A percentile compares a stretch with the other conserved stretches of the same genome.
These are phyloP conservation scores for Boehmeria nivea DNA, from an alignment of 306 rosid species.

Conservation along the genomic window DNA sequence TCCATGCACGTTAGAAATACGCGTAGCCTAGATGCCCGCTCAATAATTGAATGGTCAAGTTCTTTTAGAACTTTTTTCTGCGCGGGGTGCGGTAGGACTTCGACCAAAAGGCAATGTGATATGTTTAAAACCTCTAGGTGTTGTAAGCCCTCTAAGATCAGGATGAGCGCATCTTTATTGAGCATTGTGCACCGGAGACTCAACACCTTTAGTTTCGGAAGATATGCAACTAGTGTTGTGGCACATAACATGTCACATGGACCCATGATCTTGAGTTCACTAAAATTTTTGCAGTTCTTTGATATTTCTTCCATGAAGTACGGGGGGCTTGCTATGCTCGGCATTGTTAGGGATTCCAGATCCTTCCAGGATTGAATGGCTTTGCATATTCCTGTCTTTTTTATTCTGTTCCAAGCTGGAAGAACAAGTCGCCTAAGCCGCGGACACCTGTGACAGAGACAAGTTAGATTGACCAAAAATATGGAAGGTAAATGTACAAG, in stretches of 20 bases:
- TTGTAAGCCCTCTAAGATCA: slow-evolving; percentile 40
- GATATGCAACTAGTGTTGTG: slow-evolving; percentile 32
- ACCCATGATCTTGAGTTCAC: slow-evolving; percentile 78
- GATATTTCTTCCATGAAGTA: slow-evolving; percentile 62
- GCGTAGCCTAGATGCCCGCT: slow-evolving; percentile 57
- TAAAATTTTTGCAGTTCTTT: slow-evolving; percentile 51
- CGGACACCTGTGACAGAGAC: slow-evolving; percentile 47
- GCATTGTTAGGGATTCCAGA: slow-evolving; percentile 75
- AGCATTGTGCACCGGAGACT: slow-evolving; percentile 65
- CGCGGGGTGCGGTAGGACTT: slow-evolving; percentile 38
- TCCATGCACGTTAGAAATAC: slow-evolving; percentile 59
- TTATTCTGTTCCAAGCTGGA: slow-evolving; percentile 85
- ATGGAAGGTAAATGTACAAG: too few relatives aligned
- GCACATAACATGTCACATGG: slow-evolving; percentile 56
- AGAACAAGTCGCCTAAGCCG: slow-evolving; percentile 52
- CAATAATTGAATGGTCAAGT: slow-evolving; percentile 38
- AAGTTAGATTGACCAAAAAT: too few relatives aligned
- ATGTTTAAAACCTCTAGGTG: slow-evolving; percentile 69
- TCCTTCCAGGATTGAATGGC: slow-evolving; percentile 63
- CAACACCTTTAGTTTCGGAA: slow-evolving; percentile 60
- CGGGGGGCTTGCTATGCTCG: slow-evolving; percentile 59
- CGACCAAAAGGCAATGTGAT: slow-evolving; percentile 55
- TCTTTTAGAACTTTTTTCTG: slow-evolving; percentile 26
- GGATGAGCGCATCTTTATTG: slow-evolving; percentile 42
- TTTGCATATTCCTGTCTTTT: slow-evolving; percentile 68